Base-by-base conservation (phyloP, 2,329 filamentous ascomycete species). In the Alternaria dauci region DNA sequence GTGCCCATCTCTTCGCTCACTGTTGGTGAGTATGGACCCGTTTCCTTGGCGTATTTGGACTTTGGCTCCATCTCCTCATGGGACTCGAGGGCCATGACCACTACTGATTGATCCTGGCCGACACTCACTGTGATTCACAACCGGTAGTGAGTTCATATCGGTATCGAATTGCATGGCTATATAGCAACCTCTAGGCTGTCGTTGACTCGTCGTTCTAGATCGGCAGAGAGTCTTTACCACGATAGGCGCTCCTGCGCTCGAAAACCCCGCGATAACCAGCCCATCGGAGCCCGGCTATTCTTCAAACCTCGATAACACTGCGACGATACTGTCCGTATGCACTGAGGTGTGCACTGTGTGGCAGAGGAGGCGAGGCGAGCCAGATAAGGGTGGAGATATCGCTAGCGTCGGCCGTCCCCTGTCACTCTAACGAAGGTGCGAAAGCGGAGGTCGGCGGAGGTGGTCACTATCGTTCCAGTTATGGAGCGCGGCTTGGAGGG, bases 401-500 rank as follows among this genome's bases (percentile, higher is more conserved):
- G 1, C 20, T 58, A 58, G 56, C 51, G 56, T 41, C 56, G 51
- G 56, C 56, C 56, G 56, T 39, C 56, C 51, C 56, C 30, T 55
- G 56, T 43, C 51, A 47, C 25, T n/a, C 42, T 48, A 54, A 43
- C 32, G 51, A 52, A 44, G 16, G 43, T 16, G 50, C 36, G 42
- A 38, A 36, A 41, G 34, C 16, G 50, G 42, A 30, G 32, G 46
- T 14, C 23, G 30, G 55, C 41, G 41, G 30, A 53, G 38, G 23
- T 25, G 44, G 8, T 26, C 18, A 6, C 18, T 16, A 47, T 28
- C 44, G 26, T n/a, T 18, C n/a, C 36, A 38, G 36, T 38, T 8
- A 28, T 11, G 12, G 16, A 36, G 32, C 32, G 14, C 32, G 32
- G 4, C 32, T 36, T 36, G 14, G 5, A 16, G 12, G 32, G 14